phyloP scores from a whole-genome alignment of 116 monocot species.

The Trichopus zeylanicus region DNA sequence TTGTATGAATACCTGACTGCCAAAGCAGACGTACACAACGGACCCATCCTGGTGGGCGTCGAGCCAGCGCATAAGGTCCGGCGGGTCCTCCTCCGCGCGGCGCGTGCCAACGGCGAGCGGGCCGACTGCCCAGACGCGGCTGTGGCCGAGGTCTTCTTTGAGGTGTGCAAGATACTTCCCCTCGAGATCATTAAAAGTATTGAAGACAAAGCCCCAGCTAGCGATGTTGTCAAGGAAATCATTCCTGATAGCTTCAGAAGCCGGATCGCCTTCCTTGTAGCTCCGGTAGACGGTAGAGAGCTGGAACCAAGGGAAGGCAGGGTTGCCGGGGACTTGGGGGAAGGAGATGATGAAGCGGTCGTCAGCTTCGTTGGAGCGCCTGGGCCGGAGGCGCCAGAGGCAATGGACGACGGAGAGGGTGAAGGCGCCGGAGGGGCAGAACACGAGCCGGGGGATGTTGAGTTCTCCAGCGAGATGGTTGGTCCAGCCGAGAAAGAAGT shows the following conservation, averaged over 20 bases:
- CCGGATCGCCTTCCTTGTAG: constrained; percentile 31
- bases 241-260: constrained; percentile 31
- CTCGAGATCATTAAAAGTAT: constrained; percentile 36
- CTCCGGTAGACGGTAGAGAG: constrained; percentile 20
- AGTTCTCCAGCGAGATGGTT: constrained; percentile 27
- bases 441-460: constrained; percentile 32
- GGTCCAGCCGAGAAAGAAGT: constrained; percentile 56
- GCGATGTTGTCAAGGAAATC: constrained; percentile 15
- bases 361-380: not conserved
- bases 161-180: constrained; percentile 16
- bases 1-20: no score
- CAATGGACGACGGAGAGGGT: constrained; percentile 8
- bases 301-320: constrained; percentile 6
- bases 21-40: constrained; percentile 48
- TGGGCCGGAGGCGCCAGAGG: constrained; percentile 24
- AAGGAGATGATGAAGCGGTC: constrained; percentile 4
- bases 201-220: constrained; percentile 30
- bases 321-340: constrained; percentile 7
- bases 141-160: constrained; percentile 18
- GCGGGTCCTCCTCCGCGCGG: not conserved
- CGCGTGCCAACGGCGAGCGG: constrained; percentile 4
- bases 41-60: constrained; percentile 23
- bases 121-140: constrained; percentile 52
- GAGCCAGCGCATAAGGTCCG: constrained; percentile 35
- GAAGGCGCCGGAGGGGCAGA: constrained; percentile 36